These are phyloP conservation scores for Tilletia caries DNA, from an alignment of 1,284 basidiomycete species.

Conservation along the genomic window DNA sequence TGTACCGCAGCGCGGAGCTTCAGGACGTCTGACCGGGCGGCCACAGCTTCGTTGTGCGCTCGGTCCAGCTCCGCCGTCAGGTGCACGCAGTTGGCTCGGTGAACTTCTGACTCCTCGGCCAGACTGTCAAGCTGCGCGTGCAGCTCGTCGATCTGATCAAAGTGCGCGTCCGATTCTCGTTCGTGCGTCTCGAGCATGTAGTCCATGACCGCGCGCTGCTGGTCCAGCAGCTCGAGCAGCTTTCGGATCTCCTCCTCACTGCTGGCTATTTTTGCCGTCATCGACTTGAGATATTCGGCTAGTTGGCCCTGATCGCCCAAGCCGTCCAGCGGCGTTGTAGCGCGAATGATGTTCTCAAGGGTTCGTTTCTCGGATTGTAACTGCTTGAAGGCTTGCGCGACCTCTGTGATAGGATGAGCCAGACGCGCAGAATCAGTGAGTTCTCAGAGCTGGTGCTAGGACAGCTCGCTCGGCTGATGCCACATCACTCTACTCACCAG, in stretches of 20 bases:
- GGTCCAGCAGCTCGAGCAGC: slow-evolving; percentile 41
- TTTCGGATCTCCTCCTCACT: slow-evolving; percentile 36
- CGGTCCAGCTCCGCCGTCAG: slow-evolving; percentile 30
- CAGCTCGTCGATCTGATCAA: slow-evolving; percentile 33
- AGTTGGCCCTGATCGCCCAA: slow-evolving; percentile 31
- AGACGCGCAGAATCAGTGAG: too few species aligned
- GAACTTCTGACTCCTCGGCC: slow-evolving; percentile 20
- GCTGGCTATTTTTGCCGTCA: slow-evolving; percentile 33
- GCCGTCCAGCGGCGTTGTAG: slow-evolving; percentile 37
- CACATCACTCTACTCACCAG: slow-evolving; percentile 11
- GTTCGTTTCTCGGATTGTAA: slow-evolving; percentile 41
- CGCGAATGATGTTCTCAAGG: slow-evolving; percentile 39
- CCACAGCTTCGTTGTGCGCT: slow-evolving; percentile 26
- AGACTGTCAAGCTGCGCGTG: slow-evolving; percentile 26
- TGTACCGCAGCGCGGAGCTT: slow-evolving; percentile 15
- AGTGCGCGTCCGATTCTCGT: slow-evolving; percentile 32
- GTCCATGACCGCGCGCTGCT: slow-evolving; percentile 44
- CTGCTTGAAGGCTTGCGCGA: slow-evolving; percentile 40
- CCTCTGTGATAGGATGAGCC: slow-evolving; percentile 21
- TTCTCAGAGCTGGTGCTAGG: too few species aligned
- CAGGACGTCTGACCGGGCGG: slow-evolving; percentile 31
- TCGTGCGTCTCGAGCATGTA: slow-evolving; percentile 45
- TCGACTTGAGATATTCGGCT: slow-evolving; percentile 27
- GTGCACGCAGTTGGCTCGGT: slow-evolving; percentile 18
- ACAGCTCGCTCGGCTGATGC: too few species aligned